Evolutionary conservation across 495 filamentous ascomycete species (phyloP).

Genomic region (Aspergillus campestris): DNA sequence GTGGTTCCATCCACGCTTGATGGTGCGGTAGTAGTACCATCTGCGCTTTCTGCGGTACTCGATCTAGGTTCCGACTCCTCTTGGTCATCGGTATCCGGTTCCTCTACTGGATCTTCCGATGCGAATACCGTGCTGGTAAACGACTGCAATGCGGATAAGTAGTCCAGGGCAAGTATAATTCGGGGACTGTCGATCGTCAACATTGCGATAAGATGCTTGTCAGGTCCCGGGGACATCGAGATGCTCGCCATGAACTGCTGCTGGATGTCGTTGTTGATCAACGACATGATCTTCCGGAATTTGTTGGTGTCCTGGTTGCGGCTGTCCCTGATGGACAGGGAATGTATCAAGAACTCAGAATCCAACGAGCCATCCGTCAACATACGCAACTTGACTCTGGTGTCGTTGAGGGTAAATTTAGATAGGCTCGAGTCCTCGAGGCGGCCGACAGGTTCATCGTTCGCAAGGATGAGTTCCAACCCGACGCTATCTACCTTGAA

Average conservation of each 20-base stretch:
- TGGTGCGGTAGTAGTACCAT: slow-evolving; percentile 19
- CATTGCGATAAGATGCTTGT: slow-evolving; percentile 79
- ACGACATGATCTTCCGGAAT: slow-evolving; percentile 96
- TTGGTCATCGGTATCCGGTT: slow-evolving; percentile 46
- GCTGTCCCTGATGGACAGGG: slow-evolving; percentile 90
- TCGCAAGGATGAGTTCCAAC: slow-evolving; percentile 75
- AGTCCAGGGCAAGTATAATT: slow-evolving; percentile 90
- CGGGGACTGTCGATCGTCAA: slow-evolving; percentile 93
- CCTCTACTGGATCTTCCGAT: slow-evolving; percentile 48
- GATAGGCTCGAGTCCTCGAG: slow-evolving; percentile 78
- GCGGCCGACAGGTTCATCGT: slow-evolving; percentile 66
- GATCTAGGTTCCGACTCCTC: slow-evolving; percentile 56
- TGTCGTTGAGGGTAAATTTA: slow-evolving; percentile 88
- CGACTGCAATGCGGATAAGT: slow-evolving; percentile 79
- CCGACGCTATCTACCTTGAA: slow-evolving; percentile 85
- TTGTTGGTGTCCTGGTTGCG: slow-evolving; percentile 81
- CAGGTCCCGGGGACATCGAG: slow-evolving; percentile 79
- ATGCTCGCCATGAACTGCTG: slow-evolving; percentile 96
- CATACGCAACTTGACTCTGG: slow-evolving; percentile 87
- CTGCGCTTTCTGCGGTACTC: slow-evolving; percentile 26
- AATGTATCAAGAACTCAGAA: slow-evolving; percentile 86
- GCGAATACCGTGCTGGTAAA: slow-evolving; percentile 66
- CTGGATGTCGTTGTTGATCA: slow-evolving; percentile 85
- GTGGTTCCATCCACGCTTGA: slow-evolving; percentile 17
- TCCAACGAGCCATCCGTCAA: slow-evolving; percentile 86